These are phyloP conservation scores for Aspergillus neoniger DNA, from an alignment of 2,329 filamentous ascomycete species.

Conservation along the genomic window DNA sequence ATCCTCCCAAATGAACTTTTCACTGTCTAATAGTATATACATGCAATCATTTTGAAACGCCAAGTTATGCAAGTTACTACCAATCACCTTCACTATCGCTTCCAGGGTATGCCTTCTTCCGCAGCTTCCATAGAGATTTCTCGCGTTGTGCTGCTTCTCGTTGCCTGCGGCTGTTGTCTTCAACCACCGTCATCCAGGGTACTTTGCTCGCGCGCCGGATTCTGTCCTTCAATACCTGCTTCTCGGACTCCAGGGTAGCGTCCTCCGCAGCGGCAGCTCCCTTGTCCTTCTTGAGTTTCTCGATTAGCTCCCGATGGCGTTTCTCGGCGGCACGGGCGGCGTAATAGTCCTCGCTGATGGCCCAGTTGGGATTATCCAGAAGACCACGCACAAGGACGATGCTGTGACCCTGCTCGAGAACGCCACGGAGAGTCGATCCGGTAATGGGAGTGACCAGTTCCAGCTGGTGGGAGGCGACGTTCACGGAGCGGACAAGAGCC, in stretches of 20 bases:
- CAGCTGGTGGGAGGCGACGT: constrained; percentile 41
- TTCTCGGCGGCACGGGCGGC: constrained; percentile 41
- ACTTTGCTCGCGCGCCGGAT: constrained; percentile 40
- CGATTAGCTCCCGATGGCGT: constrained; percentile 29
- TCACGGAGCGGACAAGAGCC: constrained; percentile 47
- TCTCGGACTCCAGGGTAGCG: background rate
- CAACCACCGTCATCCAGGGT: constrained; percentile 45
- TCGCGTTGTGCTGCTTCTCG: constrained; percentile 31
- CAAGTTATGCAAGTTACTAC: constrained; percentile 22
- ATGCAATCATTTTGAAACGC: background rate
- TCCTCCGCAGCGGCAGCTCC: constrained; percentile 6
- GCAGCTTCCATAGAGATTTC: constrained; percentile 41
- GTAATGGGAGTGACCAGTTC: constrained; percentile 54
- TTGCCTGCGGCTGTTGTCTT: constrained; percentile 34
- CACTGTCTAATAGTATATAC: background rate
- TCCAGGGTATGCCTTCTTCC: constrained; percentile 41
- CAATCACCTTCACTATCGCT: constrained; percentile 42
- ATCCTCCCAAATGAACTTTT: background rate
- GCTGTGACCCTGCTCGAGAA: constrained; percentile 38
- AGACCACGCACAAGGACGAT: constrained; percentile 53
- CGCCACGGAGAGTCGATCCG: constrained; percentile 28
- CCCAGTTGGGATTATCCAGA: constrained; percentile 49
- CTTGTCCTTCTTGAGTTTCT: constrained; percentile 23
- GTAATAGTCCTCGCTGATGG: constrained; percentile 47
- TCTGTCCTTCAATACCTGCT: constrained; percentile 32